These are phyloP conservation scores for Graphiopsis chlorocephala DNA, from an alignment of 2,329 filamentous ascomycete genomes.

Conservation along the genomic window DNA sequence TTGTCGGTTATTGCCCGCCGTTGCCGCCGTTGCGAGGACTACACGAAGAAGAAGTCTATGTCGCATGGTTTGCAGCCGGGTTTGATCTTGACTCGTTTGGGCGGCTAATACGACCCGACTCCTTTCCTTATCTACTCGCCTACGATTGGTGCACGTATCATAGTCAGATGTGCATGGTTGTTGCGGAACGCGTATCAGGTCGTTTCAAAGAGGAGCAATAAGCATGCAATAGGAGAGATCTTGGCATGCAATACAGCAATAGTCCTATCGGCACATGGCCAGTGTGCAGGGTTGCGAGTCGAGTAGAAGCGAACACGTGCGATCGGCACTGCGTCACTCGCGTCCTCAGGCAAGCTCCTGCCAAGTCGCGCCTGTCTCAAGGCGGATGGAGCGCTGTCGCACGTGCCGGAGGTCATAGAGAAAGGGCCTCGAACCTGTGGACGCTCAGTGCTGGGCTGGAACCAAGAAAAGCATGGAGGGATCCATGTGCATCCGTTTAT, in stretches of 20 bases:
- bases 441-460: background rate
- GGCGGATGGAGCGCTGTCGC: background rate
- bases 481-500: background rate
- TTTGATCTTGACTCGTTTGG: background rate
- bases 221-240: background rate
- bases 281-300: constrained; percentile 6
- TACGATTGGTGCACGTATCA: background rate
- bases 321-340: constrained; percentile 4
- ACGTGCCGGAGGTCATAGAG: constrained; percentile 4
- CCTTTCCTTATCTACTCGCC: background rate
- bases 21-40: background rate
- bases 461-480: background rate
- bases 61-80: background rate
- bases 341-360: background rate
- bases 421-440: constrained; percentile 5
- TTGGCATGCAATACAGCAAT: constrained; percentile 2
- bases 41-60: background rate
- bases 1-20: background rate
- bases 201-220: constrained; percentile 5
- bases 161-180: background rate
- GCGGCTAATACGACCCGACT: too few relatives aligned
- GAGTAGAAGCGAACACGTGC: background rate
- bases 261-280: constrained; percentile 6
- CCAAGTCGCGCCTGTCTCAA: background rate
- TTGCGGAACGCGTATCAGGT: background rate